Conservation (phyloP, 2,329 filamentous ascomycete genomes). For the Aureobasidium subglaciale region DNA sequence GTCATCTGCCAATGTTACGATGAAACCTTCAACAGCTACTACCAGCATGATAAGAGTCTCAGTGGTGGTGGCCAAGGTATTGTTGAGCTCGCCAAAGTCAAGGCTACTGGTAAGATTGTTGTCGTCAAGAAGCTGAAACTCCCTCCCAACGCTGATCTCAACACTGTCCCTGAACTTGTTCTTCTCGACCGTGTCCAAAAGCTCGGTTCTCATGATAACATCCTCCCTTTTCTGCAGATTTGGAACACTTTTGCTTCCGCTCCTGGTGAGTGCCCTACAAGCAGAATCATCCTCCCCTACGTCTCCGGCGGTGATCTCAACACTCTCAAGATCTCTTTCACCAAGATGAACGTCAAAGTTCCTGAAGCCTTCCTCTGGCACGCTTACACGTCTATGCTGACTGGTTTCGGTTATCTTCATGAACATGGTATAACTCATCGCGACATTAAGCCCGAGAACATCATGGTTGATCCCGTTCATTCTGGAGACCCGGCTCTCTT, state of each 20-base stretch:
- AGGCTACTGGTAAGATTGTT: background rate
- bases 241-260: background rate
- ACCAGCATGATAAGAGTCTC: background rate
- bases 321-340: background rate
- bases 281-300: constrained; percentile 9
- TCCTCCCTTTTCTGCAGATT: background rate
- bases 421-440: constrained; percentile 93
- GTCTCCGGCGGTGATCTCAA: background rate
- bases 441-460: constrained; percentile 91
- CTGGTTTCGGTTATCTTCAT: constrained; percentile 96
- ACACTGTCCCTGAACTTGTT: background rate
- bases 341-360: background rate
- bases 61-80: background rate
- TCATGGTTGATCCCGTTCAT: constrained; percentile 74
- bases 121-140: background rate
- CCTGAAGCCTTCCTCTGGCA: constrained; percentile 9
- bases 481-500: background rate
- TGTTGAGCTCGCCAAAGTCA: background rate
- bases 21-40: constrained; percentile 1
- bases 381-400: constrained; percentile 73
- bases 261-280: background rate
- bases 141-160: background rate
- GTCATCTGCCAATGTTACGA: background rate
- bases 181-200: background rate
- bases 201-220: background rate